Base-by-base conservation (phyloP, 148 eudicot genomes). In the Rhododendron molle region DNA sequence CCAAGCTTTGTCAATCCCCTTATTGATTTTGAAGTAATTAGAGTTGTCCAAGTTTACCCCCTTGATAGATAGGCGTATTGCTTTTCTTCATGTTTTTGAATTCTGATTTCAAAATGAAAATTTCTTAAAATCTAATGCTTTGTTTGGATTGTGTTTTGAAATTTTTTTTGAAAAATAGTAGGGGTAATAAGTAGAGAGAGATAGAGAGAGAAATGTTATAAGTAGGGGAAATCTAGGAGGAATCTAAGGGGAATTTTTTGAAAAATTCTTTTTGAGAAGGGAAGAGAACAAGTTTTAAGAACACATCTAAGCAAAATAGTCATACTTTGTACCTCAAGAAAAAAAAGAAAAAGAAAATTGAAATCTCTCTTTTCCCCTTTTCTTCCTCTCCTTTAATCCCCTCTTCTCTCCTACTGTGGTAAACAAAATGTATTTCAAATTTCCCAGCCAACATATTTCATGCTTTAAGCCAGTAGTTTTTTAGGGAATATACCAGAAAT, bases 401-500 rank as follows among this genome's bases (percentile, higher is more conserved):
- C 76, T 77, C 26, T 18, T 69, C 60, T 67, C 7, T 82, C 78
- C 78, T 46, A 47, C 7, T 20, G 2, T 30, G 47, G 28, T 11
- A 26, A 38, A 40, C 43, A 14, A 11, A 73, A 76, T 50, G 44
- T 60, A 74, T 11, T 50, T 18, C 71, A 34, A 38, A 12, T 13
- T 74, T 58, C 32, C 36, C 47, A 50, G 77, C 20, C 44, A 49
- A 46, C 58, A 4, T 43, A 49, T 36, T 20, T 76, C 23, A 76
- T 56, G 16, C 11, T 26, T 36, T 28, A 58, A 76, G 18, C 71
- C 46, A 65, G 34, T 38, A 32, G 10, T 52, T 16, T 40, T 8
- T 0, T 40, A 7, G 73, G 83, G 58, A 71, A 11, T 71, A 60
- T 95, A 96, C 99, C 99, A 86, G 99, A 91, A 69, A 94, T 90